Base-by-base conservation (phyloP, 805 yeast genomes). In the Priceomyces fermenticarens region DNA sequence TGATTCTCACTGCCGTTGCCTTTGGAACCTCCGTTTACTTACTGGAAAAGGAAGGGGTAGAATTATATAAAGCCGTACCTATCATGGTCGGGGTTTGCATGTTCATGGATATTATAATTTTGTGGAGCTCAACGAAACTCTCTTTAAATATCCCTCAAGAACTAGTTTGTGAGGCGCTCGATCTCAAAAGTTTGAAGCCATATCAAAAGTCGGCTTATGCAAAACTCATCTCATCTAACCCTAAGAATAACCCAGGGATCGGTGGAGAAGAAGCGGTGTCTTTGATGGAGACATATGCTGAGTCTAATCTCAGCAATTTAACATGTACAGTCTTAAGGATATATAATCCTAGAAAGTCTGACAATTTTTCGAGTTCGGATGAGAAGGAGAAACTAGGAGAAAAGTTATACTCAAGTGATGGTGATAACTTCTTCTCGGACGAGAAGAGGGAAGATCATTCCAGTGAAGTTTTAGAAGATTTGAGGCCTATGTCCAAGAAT, bases 121-220 rank as follows among this genome's bases (percentile, higher is more conserved):
- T 39, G 10, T 33, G 36, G 33, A 32, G 36, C 25, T 12, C 42
- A 45, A 23, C 30, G 20, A 36, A 12, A 15, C 15, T 12, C 49
- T 44, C 4, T 30, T 45, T 4, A 34, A 12, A 52, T 28, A 36
- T 35, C 16, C 38, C 46, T 1, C 47, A 38, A 6, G 33, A 36
- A 28, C 37, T 51, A 4, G 20, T 12, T 9, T 54, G 45, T 10
- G 54, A 53, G 35, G 48, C 41, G 31, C 39, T 49, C 8, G 43
- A 51, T 37, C 36, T 53, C 16, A 35, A 11, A 11, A 28, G 27
- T 10, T 36, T 53, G 14, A 46, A 48, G 9, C 34, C 31, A 8
- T 42, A 43, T 34, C 55, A 53, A 34, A 51, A 49, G 38, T 35
- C 38, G 13, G 55, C 51, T 3, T 53, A 51, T 46, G 48, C 55